Percentiles rank a stretch among this genome's conserved stretches.
phyloP scores from a whole-genome alignment of 345 rosid genomes.

The Citrus australasica region DNA sequence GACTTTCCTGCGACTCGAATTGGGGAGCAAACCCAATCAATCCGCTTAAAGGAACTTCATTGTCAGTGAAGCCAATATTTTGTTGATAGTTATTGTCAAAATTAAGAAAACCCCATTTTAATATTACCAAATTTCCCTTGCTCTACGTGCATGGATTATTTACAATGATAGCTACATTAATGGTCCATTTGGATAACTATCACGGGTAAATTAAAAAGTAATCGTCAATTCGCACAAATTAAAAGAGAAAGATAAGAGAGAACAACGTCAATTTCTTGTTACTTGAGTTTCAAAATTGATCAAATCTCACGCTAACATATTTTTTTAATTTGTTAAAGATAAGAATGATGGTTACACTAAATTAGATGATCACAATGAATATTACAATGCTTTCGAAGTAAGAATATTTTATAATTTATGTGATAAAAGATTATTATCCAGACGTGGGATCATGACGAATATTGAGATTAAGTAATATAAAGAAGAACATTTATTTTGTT shows the following conservation, averaged over 20 bases:
- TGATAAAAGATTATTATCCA: not conserved
- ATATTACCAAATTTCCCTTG: not conserved
- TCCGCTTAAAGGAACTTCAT: rapidly evolving
- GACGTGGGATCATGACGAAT: not conserved
- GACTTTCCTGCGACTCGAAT: too few species aligned
- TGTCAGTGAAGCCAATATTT: rapidly evolving
- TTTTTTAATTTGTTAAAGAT: not conserved
- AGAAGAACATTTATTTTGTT: too few species aligned
- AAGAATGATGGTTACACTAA: not conserved
- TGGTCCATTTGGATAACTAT: not conserved
- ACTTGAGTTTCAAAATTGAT: not conserved
- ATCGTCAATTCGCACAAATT: not conserved
- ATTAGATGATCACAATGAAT: not conserved
- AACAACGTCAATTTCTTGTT: not conserved
- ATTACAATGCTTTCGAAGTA: not conserved
- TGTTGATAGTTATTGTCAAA: too few species aligned
- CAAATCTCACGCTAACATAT: not conserved
- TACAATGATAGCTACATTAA: too few species aligned
- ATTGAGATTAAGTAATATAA: not conserved
- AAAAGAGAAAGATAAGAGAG: not conserved
- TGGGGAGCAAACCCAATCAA: rapidly evolving
- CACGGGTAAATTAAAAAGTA: not conserved
- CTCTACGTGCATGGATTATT: not conserved
- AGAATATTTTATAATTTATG: not conserved
- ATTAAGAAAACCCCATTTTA: not conserved